Base-by-base conservation (phyloP, 352 stramenopile genomes). In the Phytophthora sp. region DNA sequence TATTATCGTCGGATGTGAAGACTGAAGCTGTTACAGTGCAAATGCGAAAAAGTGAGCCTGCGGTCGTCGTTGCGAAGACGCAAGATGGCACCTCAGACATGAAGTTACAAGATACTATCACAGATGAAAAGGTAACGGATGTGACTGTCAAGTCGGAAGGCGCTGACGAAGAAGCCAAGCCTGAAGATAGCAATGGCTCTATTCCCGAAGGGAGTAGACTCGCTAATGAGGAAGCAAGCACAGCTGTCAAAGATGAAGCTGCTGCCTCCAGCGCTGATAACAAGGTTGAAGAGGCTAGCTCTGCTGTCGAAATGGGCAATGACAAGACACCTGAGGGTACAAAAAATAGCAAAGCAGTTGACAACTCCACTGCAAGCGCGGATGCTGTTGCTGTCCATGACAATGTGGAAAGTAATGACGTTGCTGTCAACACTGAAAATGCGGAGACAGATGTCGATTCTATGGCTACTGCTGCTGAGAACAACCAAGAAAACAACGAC, bases 1-100 rank as follows among this genome's bases (percentile, higher is more conserved):
- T 56, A 1, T 52, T 73, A 51, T 30, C 57, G 16, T 66, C 59
- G 6, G 67, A 79, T 64, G 30, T 69, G 18, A 66, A 76, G 20
- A 44, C 38, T 33, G 58, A 71, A 66, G 21, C 8, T 41, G 26
- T 39, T 24, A 46, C 9, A 46, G 39, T 51, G 21, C 53, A 60
- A 18, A 54, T 65, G 23, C 33, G 38, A 42, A 55, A 60, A 33
- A 15, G 15, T 31, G 56, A 58, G 7, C 15, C 59, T 31, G 18
- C 20, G 9, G 27, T 24, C 12, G 30, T 42, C 5, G 21, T 67
- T 33, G 26, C 24, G 6, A 60, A 65, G 44, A 30, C 27, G 13
- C 23, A 71, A 36, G 35, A 42, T 54, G 20, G 15, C 2, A 12
- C 20, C 8, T 20, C 36, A 39, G 23, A 52, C 42, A n/a, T 54